Evolutionary conservation across 1,139 yeast species (phyloP), one percentile per base, ranked within the genome.

Genomic region (Torulaspora globosa): DNA sequence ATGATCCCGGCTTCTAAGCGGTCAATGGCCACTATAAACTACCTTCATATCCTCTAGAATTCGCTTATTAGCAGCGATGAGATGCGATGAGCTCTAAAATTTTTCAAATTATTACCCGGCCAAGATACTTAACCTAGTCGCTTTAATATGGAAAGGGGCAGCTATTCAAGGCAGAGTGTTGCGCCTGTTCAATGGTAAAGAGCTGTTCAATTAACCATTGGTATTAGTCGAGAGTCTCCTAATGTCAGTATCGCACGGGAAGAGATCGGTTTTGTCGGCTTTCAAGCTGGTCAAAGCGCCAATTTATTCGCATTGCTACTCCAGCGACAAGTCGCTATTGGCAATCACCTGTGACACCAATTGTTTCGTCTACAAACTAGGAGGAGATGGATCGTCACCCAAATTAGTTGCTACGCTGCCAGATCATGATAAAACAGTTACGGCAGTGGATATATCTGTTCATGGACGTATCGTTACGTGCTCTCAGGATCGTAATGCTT

Each of bases 401-500:
- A 62, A 65, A 47, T 63, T 75, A 51, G 70, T 86, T 47, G 75
- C 94, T 26, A 75, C 76, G 3, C 75, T 92, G 59, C 70, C 75
- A 36, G 95, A 88, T 53, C 99, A 94, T 67, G 98, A 92, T 69
- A 90, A 90, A 67, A 82, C 94, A 2, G 94, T 94, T 40, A 92
- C 98, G 10, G 89, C 97, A 0, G 89, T 94, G 31, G 99, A 94
- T 63, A 82, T 94, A 57, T 85, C 96, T 21, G 75, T 79, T 21
- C 88, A 87, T 57, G 97, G 97, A 36, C 81, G 84, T 63, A 87
- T 94, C 58, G 94, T 92, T 59, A 92, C 98, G 24, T 90, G 97
- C 66, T 90, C 98, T 4, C 97, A 94, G 70, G 99, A 94, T 68
- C 78, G 99, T 68, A 94, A 94, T 61, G 98, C 98, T 5, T 78